A percentile compares a stretch with the other conserved stretches of the same genome.
Conservation (phyloP, 23 red algal genomes). For the Chondrus crispus region DNA sequence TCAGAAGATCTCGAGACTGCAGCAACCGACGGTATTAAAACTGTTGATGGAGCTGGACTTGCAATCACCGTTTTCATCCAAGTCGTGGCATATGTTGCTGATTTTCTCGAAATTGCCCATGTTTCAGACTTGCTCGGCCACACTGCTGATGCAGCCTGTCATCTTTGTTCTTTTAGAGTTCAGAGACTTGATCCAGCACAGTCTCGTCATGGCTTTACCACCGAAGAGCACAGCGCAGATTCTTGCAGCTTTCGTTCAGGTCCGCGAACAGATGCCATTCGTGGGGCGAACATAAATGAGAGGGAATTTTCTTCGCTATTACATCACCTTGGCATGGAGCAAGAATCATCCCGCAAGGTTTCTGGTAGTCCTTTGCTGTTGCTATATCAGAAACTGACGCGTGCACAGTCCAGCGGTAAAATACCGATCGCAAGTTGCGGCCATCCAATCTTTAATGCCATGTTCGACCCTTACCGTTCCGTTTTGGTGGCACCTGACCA, state of each 20-base stretch:
- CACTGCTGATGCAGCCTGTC: neutral
- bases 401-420: no score
- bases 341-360: no score
- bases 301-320: no score
- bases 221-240: neutral
- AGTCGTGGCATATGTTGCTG: neutral
- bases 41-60: neutral
- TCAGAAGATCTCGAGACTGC: neutral
- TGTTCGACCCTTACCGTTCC: neutral
- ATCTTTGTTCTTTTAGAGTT: neutral
- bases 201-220: neutral
- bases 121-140: neutral
- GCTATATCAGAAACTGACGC: no score
- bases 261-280: no score
- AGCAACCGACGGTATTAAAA: neutral
- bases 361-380: no score
- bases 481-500: neutral
- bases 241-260: no score
- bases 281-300: no score
- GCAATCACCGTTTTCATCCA: neutral
- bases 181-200: no score
- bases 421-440: no score
- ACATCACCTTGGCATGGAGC: no score
- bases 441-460: neutral
- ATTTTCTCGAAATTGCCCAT: neutral